Evolutionary conservation across 805 yeast species (phyloP).

Genomic region (Zygoascus bituminiphila): DNA sequence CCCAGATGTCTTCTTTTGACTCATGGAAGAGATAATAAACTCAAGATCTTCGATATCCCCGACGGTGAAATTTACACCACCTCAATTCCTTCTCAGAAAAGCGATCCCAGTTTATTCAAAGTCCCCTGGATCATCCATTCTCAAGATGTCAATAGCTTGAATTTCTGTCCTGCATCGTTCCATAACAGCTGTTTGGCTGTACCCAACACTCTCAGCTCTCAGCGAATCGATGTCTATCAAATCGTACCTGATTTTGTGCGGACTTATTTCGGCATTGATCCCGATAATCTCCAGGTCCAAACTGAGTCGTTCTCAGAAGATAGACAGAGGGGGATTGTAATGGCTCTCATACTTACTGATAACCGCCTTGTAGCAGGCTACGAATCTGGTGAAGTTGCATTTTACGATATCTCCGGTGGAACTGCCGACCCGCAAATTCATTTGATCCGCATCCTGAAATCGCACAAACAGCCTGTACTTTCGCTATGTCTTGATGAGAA

Average conservation of each 20-base stretch:
- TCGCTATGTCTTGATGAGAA: conserved; percentile 18
- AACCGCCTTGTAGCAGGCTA: conserved; percentile 43
- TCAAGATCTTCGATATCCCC: conserved; percentile 25
- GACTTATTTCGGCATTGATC: conserved; percentile 7
- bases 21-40: conserved; percentile 59
- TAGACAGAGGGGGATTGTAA: conserved; percentile 49
- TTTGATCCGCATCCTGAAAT: conserved; percentile 14
- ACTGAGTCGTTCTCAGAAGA: not conserved
- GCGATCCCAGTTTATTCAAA: conserved; percentile 20
- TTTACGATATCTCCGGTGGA: conserved; percentile 22
- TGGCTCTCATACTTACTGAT: conserved; percentile 42
- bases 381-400: conserved; percentile 59
- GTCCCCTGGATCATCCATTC: conserved; percentile 34
- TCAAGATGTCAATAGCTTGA: conserved; percentile 65
- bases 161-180: conserved; percentile 58
- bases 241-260: conserved; percentile 7
- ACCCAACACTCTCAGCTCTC: conserved; percentile 59
- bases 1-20: conserved; percentile 34
- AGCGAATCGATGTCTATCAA: conserved; percentile 47
- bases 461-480: conserved; percentile 29
- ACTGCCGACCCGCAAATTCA: not conserved
- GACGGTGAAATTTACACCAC: not conserved
- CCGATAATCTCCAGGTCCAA: conserved; percentile 23
- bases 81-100: conserved; percentile 17
- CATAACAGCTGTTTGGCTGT: conserved; percentile 37